phyloP scores from a whole-genome alignment of 192 early-diverging fungal species.

The Phlyctochytrium planicorne region DNA sequence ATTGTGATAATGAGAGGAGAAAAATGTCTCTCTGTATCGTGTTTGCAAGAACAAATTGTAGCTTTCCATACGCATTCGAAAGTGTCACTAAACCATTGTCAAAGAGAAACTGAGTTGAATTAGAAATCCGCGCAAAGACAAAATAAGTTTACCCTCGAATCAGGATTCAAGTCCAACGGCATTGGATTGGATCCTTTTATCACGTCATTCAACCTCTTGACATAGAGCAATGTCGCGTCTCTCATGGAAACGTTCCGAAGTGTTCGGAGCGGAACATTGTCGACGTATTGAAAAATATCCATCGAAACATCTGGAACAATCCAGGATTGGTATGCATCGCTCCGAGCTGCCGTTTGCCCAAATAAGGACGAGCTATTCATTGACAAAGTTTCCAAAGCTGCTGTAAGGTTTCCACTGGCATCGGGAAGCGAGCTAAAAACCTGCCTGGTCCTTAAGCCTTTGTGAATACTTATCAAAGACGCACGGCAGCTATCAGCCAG shows the following conservation, averaged over 20 bases:
- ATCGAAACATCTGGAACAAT: constrained; percentile 1
- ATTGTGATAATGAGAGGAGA: not conserved
- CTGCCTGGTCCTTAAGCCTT: constrained; percentile 11
- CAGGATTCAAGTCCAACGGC: too few relatives aligned
- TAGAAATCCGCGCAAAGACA: constrained; percentile 3
- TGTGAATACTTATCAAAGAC: constrained; percentile 11
- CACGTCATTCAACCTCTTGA: not conserved
- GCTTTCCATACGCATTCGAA: constrained; percentile 13
- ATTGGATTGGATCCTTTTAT: too few relatives aligned
- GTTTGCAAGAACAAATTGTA: constrained; percentile 6
- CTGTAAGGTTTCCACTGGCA: not conserved
- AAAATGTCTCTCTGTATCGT: constrained; percentile 10
- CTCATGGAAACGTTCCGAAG: constrained; percentile 6
- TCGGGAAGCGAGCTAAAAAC: too few relatives aligned
- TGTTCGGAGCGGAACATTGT: not conserved
- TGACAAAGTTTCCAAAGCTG: not conserved
- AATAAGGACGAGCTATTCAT: constrained; percentile 5
- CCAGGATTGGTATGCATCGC: constrained; percentile 7
- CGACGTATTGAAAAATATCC: not conserved
- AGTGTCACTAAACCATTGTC: constrained; percentile 21
- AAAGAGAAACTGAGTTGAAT: constrained; percentile 16
- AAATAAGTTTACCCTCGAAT: not conserved
- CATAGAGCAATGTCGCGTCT: constrained; percentile 16
- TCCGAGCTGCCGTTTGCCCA: not conserved
- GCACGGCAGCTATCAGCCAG: constrained; percentile 8